phyloP scores from a whole-genome alignment of 2,329 filamentous ascomycete species.

The Colletotrichum simmondsii region DNA sequence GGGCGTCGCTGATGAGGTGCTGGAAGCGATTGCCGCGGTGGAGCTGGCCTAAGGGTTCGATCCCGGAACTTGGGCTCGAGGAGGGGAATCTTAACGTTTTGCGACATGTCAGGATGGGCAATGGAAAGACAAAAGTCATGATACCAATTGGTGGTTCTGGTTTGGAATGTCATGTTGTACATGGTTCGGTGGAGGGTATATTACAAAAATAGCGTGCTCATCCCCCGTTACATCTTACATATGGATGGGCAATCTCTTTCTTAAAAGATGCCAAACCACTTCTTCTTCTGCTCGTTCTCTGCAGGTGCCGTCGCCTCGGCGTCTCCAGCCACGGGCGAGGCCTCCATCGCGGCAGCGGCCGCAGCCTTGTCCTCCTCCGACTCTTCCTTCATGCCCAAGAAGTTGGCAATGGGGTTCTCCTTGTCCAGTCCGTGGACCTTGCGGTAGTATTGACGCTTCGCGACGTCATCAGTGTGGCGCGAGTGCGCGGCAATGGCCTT shows the following conservation, averaged over 20 bases:
- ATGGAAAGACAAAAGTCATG: conserved; percentile 23
- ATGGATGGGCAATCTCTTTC: conserved; percentile 19
- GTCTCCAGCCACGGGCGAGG: conserved; percentile 17
- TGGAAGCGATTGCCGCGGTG: conserved; percentile 82
- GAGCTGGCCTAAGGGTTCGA: conserved; percentile 66
- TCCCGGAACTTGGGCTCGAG: not conserved
- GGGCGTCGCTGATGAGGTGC: conserved; percentile 86
- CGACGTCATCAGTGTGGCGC: conserved; percentile 83
- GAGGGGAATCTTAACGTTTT: conserved; percentile 11
- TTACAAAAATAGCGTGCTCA: conserved; percentile 10
- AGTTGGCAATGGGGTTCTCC: conserved; percentile 63
- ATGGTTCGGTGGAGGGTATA: conserved; percentile 27
- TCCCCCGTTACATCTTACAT: not conserved
- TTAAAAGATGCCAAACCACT: conserved; percentile 87
- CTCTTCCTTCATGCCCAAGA: conserved; percentile 50
- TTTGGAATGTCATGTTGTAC: conserved; percentile 29
- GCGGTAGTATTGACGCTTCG: conserved; percentile 87
- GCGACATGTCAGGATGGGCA: conserved; percentile 1
- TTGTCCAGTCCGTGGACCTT: conserved; percentile 85
- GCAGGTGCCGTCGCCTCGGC: conserved; percentile 30
- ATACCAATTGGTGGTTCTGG: conserved; percentile 28
- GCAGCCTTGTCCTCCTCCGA: conserved; percentile 45
- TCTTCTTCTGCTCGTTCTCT: conserved; percentile 64
- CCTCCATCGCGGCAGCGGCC: conserved; percentile 43
- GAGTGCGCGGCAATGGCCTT: conserved; percentile 78